phyloP scores from a whole-genome alignment of 2,329 filamentous ascomycete genomes.

The Cytospora leucostoma region DNA sequence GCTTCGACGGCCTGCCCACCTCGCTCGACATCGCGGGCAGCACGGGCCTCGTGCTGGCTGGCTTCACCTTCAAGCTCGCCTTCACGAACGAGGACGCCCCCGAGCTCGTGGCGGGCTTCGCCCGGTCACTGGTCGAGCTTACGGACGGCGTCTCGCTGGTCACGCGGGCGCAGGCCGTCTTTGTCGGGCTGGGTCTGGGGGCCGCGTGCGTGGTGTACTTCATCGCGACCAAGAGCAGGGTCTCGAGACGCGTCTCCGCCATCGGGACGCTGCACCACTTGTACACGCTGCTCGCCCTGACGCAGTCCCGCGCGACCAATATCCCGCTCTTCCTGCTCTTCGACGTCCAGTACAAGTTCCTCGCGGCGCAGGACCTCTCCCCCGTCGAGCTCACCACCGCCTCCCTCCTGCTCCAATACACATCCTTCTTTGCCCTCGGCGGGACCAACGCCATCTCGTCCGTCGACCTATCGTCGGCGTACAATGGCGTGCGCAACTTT shows the following conservation, averaged over 20 bases:
- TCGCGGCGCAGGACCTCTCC: slow-evolving; percentile 50
- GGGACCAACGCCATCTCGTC: slow-evolving; percentile 94
- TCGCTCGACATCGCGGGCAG: slow-evolving; percentile 44
- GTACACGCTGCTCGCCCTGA: slow-evolving; percentile 77
- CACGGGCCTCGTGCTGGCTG: slow-evolving; percentile 50
- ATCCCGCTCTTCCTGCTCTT: slow-evolving; percentile 82
- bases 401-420: slow-evolving; percentile 74
- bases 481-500: slow-evolving; percentile 86
- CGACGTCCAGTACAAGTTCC: slow-evolving; percentile 56
- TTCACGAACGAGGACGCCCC: slow-evolving; percentile 89
- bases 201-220: slow-evolving; percentile 43
- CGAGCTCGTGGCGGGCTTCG: slow-evolving; percentile 65
- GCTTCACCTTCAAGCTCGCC: slow-evolving; percentile 83
- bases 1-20: slow-evolving; percentile 45
- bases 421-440: slow-evolving; percentile 86
- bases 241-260: slow-evolving; percentile 35
- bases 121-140: slow-evolving; percentile 42
- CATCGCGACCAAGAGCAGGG: slow-evolving; percentile 35
- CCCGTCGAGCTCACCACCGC: slow-evolving; percentile 66
- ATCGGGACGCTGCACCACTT: slow-evolving; percentile 65
- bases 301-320: slow-evolving; percentile 83
- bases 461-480: slow-evolving; percentile 91
- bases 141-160: slow-evolving; percentile 49
- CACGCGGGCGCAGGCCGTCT: slow-evolving; percentile 51
- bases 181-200: slow-evolving; percentile 48